Base-by-base conservation (phyloP, 495 filamentous ascomycete genomes). In the Xylaria acuta region DNA sequence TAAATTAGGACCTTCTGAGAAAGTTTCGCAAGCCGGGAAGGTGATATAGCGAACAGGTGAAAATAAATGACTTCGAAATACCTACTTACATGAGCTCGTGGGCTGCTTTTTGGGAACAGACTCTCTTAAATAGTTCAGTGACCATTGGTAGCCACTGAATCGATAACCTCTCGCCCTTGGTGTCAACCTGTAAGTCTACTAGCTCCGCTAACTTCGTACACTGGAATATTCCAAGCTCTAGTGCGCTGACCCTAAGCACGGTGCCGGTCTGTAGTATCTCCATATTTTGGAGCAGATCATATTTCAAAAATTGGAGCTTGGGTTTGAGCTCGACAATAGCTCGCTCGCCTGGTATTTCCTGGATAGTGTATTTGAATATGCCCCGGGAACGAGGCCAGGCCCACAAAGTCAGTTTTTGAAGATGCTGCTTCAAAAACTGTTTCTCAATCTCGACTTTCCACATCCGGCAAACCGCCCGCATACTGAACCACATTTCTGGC, bases 91-190 rank as follows among this genome's bases (percentile, higher is more conserved):
- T 45, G 3, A 45, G 2, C 43, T 9, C 40, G 40, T 1, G 40
- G 14, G 3, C 14, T 45, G 14, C 14, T 45, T 11, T 20, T 18
- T 20, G 43, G 43, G 45, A 49, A 49, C 45, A n/a, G 2, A 49
- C 6, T n/a, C 20, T 36, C 7, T 12, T 11, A 36, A 62, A 62
- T 0, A 62, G 58, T 11, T 22, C 16, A 36, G 22, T 62, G 6
- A 62, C 34, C 34, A 25, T 62, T 40, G 58, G 58, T n/a, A 62
- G 16, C 58, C 58, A 62, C 7, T 40, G 30, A 34, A 62, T 36
- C 12, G 34, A 40, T 18, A 62, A 25, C 30, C 8, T 38, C 8
- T 1, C 8, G 18, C 11, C 30, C 18, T 51, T 20, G 6, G 8
- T 36, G 8, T 36, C 58, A 36, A 40, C 3, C 9, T 25, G 20